Evolutionary conservation across 2,329 filamentous ascomycete species (phyloP), one percentile per base, ranked within the genome.

Genomic region (Venturiaceae sp.): DNA sequence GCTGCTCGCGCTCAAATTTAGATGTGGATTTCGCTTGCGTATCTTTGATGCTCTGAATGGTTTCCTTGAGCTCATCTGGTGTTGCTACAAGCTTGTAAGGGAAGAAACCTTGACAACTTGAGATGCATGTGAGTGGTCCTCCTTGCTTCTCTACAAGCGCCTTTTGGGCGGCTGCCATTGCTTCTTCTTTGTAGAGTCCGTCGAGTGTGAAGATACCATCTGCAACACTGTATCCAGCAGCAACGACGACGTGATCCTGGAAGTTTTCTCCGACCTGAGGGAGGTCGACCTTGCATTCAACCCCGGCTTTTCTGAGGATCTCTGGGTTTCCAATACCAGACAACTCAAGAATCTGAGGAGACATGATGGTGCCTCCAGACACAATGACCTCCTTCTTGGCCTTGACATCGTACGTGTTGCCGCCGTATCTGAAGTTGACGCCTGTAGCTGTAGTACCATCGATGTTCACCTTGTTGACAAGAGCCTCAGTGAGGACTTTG

Each of bases 391-490:
- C 58, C 7, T 52, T 57, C 8, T 19, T 44, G 6, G 53, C 53
- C 13, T 21, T 41, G 2, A 30, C 6, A n/a, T 28, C 26, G 36
- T 37, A 41, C 19, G 3, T n/a, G 6, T 16, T 26, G 21, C 33
- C 32, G 16, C 8, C 52, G 14, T 41, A 26, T 4, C 23, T 34
- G 34, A 55, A 33, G 19, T 59, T 53, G 26, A 59, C 53, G 21
- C 58, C 58, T 21, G 26, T 37, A 41, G 34, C 69, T 23, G 53
- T 68, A 8, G 68, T 70, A 14, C 71, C 74, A 30, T 77, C 68
- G 33, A 80, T 64, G 37, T 79, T 62, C 61, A 85, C 67, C 60
- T 79, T 66, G 52, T 74, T 61, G 19, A 79, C 76, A 33, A 74
- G 63, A 3, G 77, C 75, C 39, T 79, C 72, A 1, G 75, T 76